These are phyloP conservation scores for Dorcoceras hygrometricum DNA, from an alignment of 257 asterid genomes.

Conservation along the genomic window DNA sequence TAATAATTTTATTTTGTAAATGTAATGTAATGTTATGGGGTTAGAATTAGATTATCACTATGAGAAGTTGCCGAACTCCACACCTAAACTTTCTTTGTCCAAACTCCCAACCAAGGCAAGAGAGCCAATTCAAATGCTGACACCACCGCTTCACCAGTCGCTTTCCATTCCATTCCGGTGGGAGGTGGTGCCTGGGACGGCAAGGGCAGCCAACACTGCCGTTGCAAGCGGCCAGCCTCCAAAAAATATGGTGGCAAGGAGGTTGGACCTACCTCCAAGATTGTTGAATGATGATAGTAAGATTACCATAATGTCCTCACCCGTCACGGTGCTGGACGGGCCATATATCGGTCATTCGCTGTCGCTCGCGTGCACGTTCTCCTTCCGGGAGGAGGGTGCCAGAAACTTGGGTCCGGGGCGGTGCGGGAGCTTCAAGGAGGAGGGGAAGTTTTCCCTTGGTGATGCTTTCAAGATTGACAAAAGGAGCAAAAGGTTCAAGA, in stretches of 20 bases:
- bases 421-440: conserved; percentile 50
- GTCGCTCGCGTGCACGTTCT: conserved; percentile 39
- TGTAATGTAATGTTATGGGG: conserved; percentile 19
- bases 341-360: conserved; percentile 42
- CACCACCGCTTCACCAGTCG: conserved; percentile 59
- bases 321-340: conserved; percentile 56
- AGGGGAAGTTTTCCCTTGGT: conserved; percentile 15
- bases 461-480: conserved; percentile 30
- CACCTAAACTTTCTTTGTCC: conserved; percentile 55
- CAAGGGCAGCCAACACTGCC: conserved; percentile 30
- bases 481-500: conserved; percentile 32
- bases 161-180: conserved; percentile 70
- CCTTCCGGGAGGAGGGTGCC: conserved; percentile 33
- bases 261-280: conserved; percentile 67
- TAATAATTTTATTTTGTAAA: background rate
- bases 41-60: conserved; percentile 20
- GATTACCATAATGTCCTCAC: conserved; percentile 44
- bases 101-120: conserved; percentile 54
- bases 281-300: conserved; percentile 28
- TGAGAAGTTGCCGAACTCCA: conserved; percentile 30
- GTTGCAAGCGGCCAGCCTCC: background rate
- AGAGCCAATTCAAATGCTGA: conserved; percentile 31
- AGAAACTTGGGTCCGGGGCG: conserved; percentile 34
- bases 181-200: conserved; percentile 91
- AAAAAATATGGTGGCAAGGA: conserved; percentile 36